Evolutionary conservation across 306 rosid genomes (phyloP), one percentile per base, ranked within the genome.

Genomic region (Comarum palustre): DNA sequence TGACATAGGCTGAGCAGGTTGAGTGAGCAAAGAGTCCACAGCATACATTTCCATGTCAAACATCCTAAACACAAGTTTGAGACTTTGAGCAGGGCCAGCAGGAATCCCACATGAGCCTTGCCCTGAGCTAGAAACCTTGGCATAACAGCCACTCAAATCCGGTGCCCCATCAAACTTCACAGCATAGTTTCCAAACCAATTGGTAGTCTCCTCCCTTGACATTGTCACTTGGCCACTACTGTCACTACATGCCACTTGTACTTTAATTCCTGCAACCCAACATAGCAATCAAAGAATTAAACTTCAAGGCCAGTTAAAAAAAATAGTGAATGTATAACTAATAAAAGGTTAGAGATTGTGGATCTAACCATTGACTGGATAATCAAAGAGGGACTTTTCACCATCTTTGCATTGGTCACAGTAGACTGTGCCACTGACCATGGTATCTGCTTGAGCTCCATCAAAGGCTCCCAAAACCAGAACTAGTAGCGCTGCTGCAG

Each of bases 361-460:
- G 50, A 74, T 74, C 90, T 86, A 61, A 93, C 98, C 98, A 36
- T 79, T 47, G 17, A 93, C 46, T 64, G 97, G 98, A 72, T 78
- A 90, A 80, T 93, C 98, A 55, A 86, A 89, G 68, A 81, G 66
- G 31, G 98, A 93, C 65, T 55, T 77, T 61, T 90, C 76, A 42
- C 98, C 98, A 48, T 90, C 96, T 77, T 90, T 93, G 90, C 98
- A 93, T 72, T 93, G 97, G 73, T 93, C 98, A 74, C 98, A 93
- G 70, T 82, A 85, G 84, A 93, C 98, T 8, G 88, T 86, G 69
- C 98, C 97, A 17, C 86, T 83, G 80, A 93, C 87, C 84, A 73
- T 50, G 24, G 96, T 79, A 59, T 83, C 85, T 63, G 86, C 97
- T 20, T 25, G 70, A 31, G 79, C 77, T 81, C 73, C 89, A 81